Conservation (phyloP, 2,329 filamentous ascomycete genomes). For the Arthrobotrys conoides region DNA sequence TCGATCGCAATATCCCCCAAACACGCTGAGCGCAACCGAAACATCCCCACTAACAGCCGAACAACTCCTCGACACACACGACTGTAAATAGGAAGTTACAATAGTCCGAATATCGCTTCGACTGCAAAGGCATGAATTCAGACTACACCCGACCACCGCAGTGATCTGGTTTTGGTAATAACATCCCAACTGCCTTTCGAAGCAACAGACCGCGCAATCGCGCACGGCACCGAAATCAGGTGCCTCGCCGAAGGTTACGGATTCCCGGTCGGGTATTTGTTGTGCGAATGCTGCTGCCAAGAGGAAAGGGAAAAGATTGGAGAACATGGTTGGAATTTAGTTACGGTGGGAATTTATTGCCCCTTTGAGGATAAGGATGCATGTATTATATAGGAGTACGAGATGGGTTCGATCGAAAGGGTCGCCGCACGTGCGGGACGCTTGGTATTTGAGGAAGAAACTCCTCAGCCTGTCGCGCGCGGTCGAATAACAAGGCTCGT, state of each 20-base stretch:
- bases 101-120: conserved; percentile 20
- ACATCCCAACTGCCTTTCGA: conserved; percentile 4
- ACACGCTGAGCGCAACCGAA: conserved; percentile 14
- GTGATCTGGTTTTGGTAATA: background rate
- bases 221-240: conserved; percentile 8
- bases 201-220: conserved; percentile 17
- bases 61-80: conserved; percentile 17
- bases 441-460: conserved; percentile 6
- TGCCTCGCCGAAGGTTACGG: background rate
- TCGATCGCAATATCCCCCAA: conserved; percentile 21
- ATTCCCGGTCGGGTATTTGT: background rate
- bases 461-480: background rate
- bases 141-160: conserved; percentile 2
- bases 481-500: background rate
- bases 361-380: background rate
- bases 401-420: background rate
- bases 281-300: conserved; percentile 2
- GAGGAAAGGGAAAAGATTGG: background rate
- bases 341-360: conserved; percentile 3
- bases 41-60: conserved; percentile 17
- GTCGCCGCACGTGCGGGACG: background rate
- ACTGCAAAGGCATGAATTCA: conserved; percentile 34
- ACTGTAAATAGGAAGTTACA: background rate
- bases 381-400: too few relatives aligned
- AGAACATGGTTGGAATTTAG: conserved; percentile 2